These are phyloP conservation scores for Sporothrix globosa DNA, from an alignment of 2,329 filamentous ascomycete species.

Conservation along the genomic window DNA sequence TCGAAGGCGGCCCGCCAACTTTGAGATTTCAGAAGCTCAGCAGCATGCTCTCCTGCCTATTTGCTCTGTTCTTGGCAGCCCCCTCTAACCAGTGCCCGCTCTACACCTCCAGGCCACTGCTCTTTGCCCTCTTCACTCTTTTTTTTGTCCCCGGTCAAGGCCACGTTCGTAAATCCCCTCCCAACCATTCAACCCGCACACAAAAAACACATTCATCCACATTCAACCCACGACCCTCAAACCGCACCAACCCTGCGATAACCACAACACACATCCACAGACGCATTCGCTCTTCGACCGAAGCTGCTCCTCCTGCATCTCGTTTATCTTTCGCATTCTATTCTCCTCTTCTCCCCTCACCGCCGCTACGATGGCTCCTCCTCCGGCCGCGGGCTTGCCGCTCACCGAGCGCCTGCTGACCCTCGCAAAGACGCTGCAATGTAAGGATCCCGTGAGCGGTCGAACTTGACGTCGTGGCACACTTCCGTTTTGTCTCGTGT, in stretches of 20 bases:
- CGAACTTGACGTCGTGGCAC: constrained; percentile 37
- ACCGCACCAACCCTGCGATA: background rate
- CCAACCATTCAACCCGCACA: background rate
- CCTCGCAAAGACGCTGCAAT: constrained; percentile 89
- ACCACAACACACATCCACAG: background rate
- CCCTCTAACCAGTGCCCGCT: background rate
- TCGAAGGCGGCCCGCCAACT: constrained; percentile 2
- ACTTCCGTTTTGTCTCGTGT: constrained; percentile 30
- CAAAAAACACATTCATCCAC: background rate
- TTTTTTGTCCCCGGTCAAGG: background rate
- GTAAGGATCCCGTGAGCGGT: constrained; percentile 55
- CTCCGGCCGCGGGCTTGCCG: constrained; percentile 69
- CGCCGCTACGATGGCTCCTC: constrained; percentile 65
- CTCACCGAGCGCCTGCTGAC: constrained; percentile 73
- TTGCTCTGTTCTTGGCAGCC: background rate
- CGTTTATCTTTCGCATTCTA: background rate
- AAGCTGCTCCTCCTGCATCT: background rate
- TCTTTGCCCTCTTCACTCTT: background rate
- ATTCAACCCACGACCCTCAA: background rate
- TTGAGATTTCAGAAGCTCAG: background rate
- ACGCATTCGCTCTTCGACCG: background rate
- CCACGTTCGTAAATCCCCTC: constrained; percentile 31
- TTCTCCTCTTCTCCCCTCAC: too few species aligned
- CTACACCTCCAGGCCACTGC: too few species aligned
- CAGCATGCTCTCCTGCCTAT: constrained; percentile 6